Base-by-base conservation (phyloP, 139 green algal genomes). In the Penium margaritaceum region DNA sequence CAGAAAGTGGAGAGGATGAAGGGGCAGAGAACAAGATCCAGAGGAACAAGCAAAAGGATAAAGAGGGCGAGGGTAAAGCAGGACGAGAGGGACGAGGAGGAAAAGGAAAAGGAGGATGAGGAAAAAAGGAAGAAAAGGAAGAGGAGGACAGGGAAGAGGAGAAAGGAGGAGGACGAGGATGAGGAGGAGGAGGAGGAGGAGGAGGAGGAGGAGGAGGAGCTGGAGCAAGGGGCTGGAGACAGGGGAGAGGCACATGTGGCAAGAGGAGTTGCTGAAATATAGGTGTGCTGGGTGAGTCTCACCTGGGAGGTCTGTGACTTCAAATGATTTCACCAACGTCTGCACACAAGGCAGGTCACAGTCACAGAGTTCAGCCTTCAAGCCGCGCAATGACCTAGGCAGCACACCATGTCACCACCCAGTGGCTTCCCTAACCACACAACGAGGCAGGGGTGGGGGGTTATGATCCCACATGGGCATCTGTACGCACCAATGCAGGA, bases 241-340 rank as follows among this genome's bases (percentile, higher is more conserved):
- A 36, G 12, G 62, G 38, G 12, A 70, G 24, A 54, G 6, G n/a
- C 12, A 60, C 21, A 70, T 32, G 36, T 70, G n/a, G 32, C 7
- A 65, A 65, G 30, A 36, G 32, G 12, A 65, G 55, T 7, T 43
- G 7, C 12, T 37, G 12, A 7, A 24, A 12, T 7, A 37, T 12
- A 65, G 30, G 30, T 12, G 55, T 43, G 9, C 9, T 65, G 9
- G 7, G 55, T 37, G 32, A n/a, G n/a, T 5, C 61, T 63, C n/a
- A 78, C 72, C 72, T 78, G 75, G 75, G 70, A 99, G 84, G 41
- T 98, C 93, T 12, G 89, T 95, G 4, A 96, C 89, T 81, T 99
- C 94, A 63, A 98, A 99, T 0, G 91, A 97, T 72, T 98, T 98
- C 67, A 97, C 91, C 72, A 99, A 72, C 0, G 87, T 89, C 85